A percentile compares a stretch with the other conserved stretches of the same genome.
These are phyloP conservation scores for Phytophthora sansomeana DNA, from an alignment of 352 stramenopile species.

Conservation along the genomic window DNA sequence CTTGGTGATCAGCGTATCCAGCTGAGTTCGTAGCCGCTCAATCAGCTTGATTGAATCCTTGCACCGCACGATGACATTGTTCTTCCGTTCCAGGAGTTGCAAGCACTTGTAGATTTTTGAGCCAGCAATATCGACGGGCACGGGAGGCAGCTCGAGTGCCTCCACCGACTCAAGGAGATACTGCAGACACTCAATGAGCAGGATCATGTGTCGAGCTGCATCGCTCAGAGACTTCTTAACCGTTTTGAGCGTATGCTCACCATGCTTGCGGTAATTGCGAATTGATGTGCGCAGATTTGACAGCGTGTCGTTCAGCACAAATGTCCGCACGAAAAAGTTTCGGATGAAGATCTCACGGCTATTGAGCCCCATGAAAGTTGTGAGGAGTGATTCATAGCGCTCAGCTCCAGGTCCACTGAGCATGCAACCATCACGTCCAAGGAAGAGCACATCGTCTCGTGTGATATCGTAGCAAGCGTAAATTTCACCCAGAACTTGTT, in stretches of 20 bases:
- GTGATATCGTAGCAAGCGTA: slow-evolving; percentile 97
- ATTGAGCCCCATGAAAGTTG: slow-evolving; percentile 96
- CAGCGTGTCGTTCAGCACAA: slow-evolving; percentile 96
- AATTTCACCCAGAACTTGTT: slow-evolving; percentile 95
- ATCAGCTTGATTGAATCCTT: slow-evolving; percentile 97
- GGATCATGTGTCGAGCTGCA: slow-evolving; percentile 94
- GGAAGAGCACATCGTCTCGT: slow-evolving; percentile 96
- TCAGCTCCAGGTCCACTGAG: slow-evolving; percentile 94
- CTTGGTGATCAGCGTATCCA: slow-evolving; percentile 94
- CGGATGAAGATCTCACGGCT: slow-evolving; percentile 98
- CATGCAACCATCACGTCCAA: slow-evolving; percentile 94
- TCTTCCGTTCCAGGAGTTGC: slow-evolving; percentile 89
- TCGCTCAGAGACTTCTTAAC: slow-evolving; percentile 92
- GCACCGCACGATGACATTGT: slow-evolving; percentile 92
- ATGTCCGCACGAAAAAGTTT: slow-evolving; percentile 97
- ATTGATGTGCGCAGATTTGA: slow-evolving; percentile 89
- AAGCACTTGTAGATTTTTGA: slow-evolving; percentile 94
- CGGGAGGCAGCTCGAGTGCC: slow-evolving; percentile 73
- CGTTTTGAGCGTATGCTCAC: slow-evolving; percentile 65
- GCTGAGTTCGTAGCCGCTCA: slow-evolving; percentile 88
- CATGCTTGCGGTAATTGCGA: slow-evolving; percentile 84
- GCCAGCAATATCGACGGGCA: slow-evolving; percentile 56
- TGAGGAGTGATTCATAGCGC: slow-evolving; percentile 96
- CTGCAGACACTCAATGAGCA: slow-evolving; percentile 97
- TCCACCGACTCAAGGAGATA: slow-evolving; percentile 97